Conservation (phyloP, 306 rosid species). For the Cucumis hystrix region DNA sequence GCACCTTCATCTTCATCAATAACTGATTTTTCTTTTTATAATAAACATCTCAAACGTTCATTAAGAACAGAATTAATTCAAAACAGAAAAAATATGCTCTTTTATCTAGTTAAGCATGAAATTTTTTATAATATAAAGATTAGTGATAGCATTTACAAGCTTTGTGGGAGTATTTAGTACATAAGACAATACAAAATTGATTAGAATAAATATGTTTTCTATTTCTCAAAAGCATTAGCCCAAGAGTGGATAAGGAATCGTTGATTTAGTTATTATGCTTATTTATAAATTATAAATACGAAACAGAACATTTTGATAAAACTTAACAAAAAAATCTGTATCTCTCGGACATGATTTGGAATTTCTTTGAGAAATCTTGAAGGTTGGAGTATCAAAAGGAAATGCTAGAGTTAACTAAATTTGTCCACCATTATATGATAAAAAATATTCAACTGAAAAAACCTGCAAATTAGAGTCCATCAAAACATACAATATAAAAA, state of each 20-base stretch:
- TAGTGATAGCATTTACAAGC: no score
- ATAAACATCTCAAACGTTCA: not conserved
- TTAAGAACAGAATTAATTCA: not conserved
- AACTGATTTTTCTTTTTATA: not conserved
- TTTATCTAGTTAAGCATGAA: no score
- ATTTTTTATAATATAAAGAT: not conserved
- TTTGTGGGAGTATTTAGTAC: no score
- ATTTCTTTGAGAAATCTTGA: conserved; percentile 84
- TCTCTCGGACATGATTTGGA: conserved; percentile 65
- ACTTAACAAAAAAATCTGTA: conserved; percentile 38
- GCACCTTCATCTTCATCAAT: not conserved
- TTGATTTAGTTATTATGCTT: no score
- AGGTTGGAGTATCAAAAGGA: conserved; percentile 69
- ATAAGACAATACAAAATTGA: no score
- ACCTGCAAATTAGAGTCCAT: conserved; percentile 91
- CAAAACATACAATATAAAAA: conserved; percentile 47
- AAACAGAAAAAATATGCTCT: no score
- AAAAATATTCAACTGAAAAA: not conserved
- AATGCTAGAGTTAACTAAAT: conserved; percentile 6
- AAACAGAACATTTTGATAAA: not conserved
- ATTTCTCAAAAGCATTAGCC: no score
- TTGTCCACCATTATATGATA: not conserved
- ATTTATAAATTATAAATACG: not conserved
- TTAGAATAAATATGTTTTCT: no score
- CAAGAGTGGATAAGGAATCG: no score